Base-by-base conservation (phyloP, 495 filamentous ascomycete genomes). In the Neurospora discreta region DNA sequence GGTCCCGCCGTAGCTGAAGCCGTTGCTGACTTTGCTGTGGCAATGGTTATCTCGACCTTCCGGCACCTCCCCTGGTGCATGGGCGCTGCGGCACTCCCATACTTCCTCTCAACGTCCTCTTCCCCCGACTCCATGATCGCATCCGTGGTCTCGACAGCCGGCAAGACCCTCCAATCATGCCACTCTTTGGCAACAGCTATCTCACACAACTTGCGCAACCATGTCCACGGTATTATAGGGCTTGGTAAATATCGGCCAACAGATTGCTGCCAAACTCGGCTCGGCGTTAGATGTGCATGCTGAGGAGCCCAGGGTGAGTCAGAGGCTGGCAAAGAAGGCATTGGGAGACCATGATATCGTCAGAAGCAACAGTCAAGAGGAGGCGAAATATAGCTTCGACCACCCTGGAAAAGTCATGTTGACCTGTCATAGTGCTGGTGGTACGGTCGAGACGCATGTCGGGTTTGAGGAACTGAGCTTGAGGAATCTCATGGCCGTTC, bases 381-480 rank as follows among this genome's bases (percentile, higher is more conserved):
- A 75, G 70, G 83, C 83, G 70, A 39, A 18, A 65, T 5, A 6
- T 0, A 33, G 6, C 15, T 65, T 65, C 26, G 30, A 33, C 26
- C 52, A 65, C 7, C 78, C 77, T n/a, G 77, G 74, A 3, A 74
- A 75, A 69, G 90, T 90, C 1, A 87, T 90, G 80, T 78, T 92
- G 73, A 86, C 90, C 69, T 85, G 85, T 23, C 91, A 93, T 78
- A 92, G 91, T 77, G 92, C 90, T 9, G 90, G 91, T 11, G 90
- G 88, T 5, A 89, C 89, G 23, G 79, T 93, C 41, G 90, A 93
- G 80, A 90, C 89, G 69, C 89, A 91, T 74, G 81, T 87, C 20
- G 90, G 89, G 7, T 93, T 93, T 77, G 91, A 94, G 83, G 84
- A 87, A 76, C 74, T 93, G 77, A 88, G 86, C 36, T 92, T 93